Conservation (phyloP, 495 filamentous ascomycete genomes). For the Xylaria grammica region DNA sequence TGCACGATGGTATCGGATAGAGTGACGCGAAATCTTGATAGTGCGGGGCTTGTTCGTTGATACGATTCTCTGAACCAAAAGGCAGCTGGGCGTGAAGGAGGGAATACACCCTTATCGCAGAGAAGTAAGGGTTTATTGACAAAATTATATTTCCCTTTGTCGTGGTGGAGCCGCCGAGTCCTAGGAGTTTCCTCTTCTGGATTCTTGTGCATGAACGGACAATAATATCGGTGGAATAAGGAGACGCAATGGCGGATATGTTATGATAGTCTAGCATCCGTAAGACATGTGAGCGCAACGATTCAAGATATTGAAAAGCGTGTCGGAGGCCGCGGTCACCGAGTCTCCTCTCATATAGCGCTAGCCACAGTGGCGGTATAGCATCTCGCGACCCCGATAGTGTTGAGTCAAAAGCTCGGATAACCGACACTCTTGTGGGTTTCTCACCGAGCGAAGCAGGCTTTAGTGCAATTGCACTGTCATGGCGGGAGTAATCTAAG, state of each 20-base stretch:
- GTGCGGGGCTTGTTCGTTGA: no score
- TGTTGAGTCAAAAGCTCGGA: neutral
- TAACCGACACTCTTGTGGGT: neutral
- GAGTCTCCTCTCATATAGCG: neutral
- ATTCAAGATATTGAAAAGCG: neutral
- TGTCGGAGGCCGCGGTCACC: neutral
- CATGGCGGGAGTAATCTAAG: neutral
- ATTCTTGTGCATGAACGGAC: neutral
- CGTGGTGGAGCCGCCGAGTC: neutral
- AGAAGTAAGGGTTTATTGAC: neutral
- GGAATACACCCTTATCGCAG: neutral
- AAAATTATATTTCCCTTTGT: neutral
- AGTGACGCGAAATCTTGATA: neutral
- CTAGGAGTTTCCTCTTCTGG: neutral
- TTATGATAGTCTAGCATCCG: neutral
- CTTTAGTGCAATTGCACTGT: neutral
- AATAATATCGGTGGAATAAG: neutral
- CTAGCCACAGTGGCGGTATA: neutral
- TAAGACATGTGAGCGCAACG: neutral
- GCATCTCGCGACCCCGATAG: conserved; percentile 2
- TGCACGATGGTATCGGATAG: neutral
- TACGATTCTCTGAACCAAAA: no score
- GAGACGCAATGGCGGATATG: neutral
- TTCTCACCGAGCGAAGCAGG: neutral
- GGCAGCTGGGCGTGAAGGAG: neutral